Evolutionary conservation across 768 basidiomycete species (phyloP).

Genomic region (Pleurotus tuber-regium): DNA sequence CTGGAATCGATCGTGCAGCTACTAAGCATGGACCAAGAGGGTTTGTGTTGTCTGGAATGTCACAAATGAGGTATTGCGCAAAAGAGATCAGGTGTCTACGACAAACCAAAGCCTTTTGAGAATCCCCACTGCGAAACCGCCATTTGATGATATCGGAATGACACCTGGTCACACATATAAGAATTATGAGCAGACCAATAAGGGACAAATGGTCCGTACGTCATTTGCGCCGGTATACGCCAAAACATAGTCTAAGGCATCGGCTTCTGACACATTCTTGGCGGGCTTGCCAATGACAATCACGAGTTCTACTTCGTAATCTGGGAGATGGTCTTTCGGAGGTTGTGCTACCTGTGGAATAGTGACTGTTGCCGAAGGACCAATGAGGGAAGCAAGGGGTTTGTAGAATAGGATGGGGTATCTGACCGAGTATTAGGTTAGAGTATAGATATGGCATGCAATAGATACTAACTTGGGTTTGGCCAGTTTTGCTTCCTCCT

Average conservation of each 20-base stretch:
- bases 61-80: neutral
- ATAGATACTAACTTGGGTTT: conserved; percentile 52
- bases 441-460: neutral
- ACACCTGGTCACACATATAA: conserved; percentile 45
- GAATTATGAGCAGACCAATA: neutral
- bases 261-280: conserved; percentile 74
- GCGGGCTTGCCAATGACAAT: conserved; percentile 82
- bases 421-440: conserved; percentile 27
- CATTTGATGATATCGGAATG: conserved; percentile 82
- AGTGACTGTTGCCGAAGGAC: conserved; percentile 60
- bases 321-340: conserved; percentile 64
- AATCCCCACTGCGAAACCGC: conserved; percentile 84
- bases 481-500: conserved; percentile 68
- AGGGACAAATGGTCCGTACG: conserved; percentile 30
- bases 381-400: conserved; percentile 66
- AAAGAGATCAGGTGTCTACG: neutral
- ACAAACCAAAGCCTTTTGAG: conserved; percentile 80
- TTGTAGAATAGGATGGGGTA: conserved; percentile 81
- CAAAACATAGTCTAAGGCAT: conserved; percentile 84
- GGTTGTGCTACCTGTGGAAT: conserved; percentile 73
- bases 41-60: conserved; percentile 53
- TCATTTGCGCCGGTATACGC: conserved; percentile 83
- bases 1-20: conserved; percentile 55
- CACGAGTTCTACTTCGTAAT: conserved; percentile 81
- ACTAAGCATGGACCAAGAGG: conserved; percentile 85